Base-by-base conservation (phyloP, 257 asterid species). In the Sherardia arvensis region DNA sequence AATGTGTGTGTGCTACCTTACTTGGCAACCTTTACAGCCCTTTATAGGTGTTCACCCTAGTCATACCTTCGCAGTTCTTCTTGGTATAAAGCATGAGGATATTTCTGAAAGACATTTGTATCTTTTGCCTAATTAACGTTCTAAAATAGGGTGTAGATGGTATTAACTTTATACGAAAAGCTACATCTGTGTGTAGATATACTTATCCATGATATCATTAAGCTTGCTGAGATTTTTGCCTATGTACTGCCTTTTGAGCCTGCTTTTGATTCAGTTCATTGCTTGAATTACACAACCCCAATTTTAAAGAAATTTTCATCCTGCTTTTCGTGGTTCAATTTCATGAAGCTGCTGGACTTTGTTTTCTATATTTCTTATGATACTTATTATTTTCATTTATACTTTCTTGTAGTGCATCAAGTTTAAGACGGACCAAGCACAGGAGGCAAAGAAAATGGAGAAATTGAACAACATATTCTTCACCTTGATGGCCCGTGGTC, bases 391-490 rank as follows among this genome's bases (percentile, higher is more conserved):
- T 26, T 56, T 66, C 61, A 32, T 47, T 48, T 32, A 33, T 53
- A 8, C 45, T 76, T 70, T 30, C 57, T 60, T 60, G 48, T 61
- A 86, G 96, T 85, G 95, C 71, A 67, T 88, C 84, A 85, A 88
- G 78, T 88, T 80, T 69, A 88, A 88, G 92, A 88, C 96, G 22
- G 92, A 88, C 82, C 96, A 86, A 76, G 90, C 91, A 5, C 96
- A 88, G 71, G 96, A 88, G 54, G 95, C 95, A 26, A 88, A 78
- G 82, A 85, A 86, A 80, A 88, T 88, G 96, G 96, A 86, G 81
- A 88, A 82, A 72, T 70, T 86, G 64, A 88, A 88, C 59, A 86
- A 80, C 75, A 82, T 84, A 70, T 86, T 88, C 80, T 88, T 86
- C 22, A 88, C 96, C 64, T 75, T 85, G 85, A 85, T 88, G 94